phyloP scores from a whole-genome alignment of 768 basidiomycete genomes.

The Hericium erinaceus region DNA sequence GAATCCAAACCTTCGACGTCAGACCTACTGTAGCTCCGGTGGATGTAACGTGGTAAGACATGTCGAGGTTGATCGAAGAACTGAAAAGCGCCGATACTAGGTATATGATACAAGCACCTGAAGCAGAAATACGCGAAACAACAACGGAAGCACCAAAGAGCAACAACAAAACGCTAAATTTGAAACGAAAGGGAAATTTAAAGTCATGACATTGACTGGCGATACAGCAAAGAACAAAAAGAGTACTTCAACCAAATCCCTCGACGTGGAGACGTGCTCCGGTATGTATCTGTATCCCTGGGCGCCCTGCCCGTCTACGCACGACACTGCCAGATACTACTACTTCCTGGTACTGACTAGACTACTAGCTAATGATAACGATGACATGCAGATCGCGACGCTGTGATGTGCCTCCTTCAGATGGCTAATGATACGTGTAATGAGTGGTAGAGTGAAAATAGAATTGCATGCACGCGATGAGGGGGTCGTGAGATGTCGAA shows the following conservation, averaged over 20 bases:
- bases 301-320: too few relatives aligned
- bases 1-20: too few relatives aligned
- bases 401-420: conserved; percentile 60
- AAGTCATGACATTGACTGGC: background rate
- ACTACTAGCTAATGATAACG: conserved; percentile 4
- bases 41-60: too few relatives aligned
- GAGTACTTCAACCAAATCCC: background rate
- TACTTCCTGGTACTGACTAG: background rate
- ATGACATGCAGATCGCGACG: conserved; percentile 15
- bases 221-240: background rate
- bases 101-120: too few relatives aligned
- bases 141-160: too few relatives aligned
- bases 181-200: too few relatives aligned
- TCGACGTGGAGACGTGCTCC: background rate
- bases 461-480: background rate
- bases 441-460: conserved; percentile 36
- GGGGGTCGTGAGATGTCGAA: background rate
- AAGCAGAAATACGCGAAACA: too few relatives aligned
- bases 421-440: conserved; percentile 34
- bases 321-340: background rate
- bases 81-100: too few relatives aligned
- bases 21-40: too few relatives aligned
- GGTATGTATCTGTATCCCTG: too few relatives aligned
- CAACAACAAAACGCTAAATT: too few relatives aligned
- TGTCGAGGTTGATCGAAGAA: too few relatives aligned